Evolutionary conservation across 495 filamentous ascomycete genomes (phyloP).

Genomic region (Aspergillus taichungensis): DNA sequence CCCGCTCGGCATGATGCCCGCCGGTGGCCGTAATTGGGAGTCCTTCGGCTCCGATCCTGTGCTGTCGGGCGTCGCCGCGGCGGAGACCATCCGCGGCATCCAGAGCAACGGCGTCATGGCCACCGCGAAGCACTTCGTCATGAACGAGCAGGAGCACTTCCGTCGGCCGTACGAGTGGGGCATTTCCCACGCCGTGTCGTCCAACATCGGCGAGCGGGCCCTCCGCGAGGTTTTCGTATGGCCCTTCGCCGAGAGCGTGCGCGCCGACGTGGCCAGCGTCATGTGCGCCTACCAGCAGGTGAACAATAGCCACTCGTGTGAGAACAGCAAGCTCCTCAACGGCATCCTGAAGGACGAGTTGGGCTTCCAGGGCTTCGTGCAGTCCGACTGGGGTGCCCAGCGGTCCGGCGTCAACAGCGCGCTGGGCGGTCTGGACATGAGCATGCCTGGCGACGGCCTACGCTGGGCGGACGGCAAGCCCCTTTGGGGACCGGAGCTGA

Average conservation of each 20-base stretch:
- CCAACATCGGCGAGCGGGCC: constrained; percentile 75
- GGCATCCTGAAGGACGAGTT: constrained; percentile 91
- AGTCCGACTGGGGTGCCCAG: constrained; percentile 90
- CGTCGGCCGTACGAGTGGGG: constrained; percentile 69
- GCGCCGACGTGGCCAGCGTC: constrained; percentile 75
- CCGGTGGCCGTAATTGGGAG: constrained; percentile 89
- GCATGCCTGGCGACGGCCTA: constrained; percentile 87
- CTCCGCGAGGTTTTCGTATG: constrained; percentile 82
- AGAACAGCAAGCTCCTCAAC: constrained; percentile 86
- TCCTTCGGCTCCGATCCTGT: constrained; percentile 75
- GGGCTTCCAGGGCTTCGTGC: constrained; percentile 90
- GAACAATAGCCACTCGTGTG: constrained; percentile 86
- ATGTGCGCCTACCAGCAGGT: constrained; percentile 90
- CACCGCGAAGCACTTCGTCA: constrained; percentile 72
- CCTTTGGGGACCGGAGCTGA: constrained; percentile 74
- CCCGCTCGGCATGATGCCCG: constrained; percentile 70
- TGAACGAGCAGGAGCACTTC: constrained; percentile 87
- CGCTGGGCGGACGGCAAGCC: constrained; percentile 67
- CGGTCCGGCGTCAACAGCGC: constrained; percentile 71
- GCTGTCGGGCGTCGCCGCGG: constrained; percentile 56
- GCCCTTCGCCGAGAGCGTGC: constrained; percentile 82
- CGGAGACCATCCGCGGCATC: constrained; percentile 66
- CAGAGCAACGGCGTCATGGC: constrained; percentile 76
- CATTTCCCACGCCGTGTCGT: constrained; percentile 61
- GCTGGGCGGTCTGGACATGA: constrained; percentile 84